Evolutionary conservation across 306 rosid species (phyloP), one percentile per base, ranked within the genome.

Genomic region (Sphenostylis stenocarpa): DNA sequence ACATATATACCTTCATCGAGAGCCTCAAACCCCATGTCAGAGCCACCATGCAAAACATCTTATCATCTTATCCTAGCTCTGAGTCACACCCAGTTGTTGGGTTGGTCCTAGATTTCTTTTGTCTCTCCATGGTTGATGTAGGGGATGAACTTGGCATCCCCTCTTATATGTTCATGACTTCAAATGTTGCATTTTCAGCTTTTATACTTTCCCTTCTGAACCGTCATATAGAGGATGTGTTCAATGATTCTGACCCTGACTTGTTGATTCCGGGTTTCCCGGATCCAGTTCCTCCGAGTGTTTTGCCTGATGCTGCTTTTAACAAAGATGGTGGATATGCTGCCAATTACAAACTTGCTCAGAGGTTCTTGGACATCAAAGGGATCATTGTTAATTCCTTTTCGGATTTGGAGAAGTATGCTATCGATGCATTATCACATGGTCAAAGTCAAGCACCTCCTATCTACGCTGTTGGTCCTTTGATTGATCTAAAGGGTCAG

Each of bases 101-200:
- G 3, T 70, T 91, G 75, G 87, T 90, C 39, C 81, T 90, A 49
- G 89, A 88, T 83, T 81, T 86, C 71, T 90, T 90, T 66, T 83
- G 84, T 36, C 6, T 88, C 60, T 52, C 86, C 19, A 71, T 88
- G 90, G 3, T 86, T 67, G 90, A 85, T 77, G 76, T 85, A 47
- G 92, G 80, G 61, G 70, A 69, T 7, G 87, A 88, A 60, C 39
- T 86, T 2, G 80, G 83, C 2, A 82, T 88, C 12, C 90, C 86
- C 44, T 83, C 90, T 60, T 88, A 83, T 57, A 12, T 86, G 43
- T 88, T 75, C 36, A 17, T 88, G 53, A 55, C 96, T 3, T 29
- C 82, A 20, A 86, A 78, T 73, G 77, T 68, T 21, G 88, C 82
- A 6, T 85, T 74, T 78, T 77, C 82, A 12, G 31, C 85, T 58